phyloP scores from a whole-genome alignment of 2,329 filamentous ascomycete species.

The Epichloe elymi region DNA sequence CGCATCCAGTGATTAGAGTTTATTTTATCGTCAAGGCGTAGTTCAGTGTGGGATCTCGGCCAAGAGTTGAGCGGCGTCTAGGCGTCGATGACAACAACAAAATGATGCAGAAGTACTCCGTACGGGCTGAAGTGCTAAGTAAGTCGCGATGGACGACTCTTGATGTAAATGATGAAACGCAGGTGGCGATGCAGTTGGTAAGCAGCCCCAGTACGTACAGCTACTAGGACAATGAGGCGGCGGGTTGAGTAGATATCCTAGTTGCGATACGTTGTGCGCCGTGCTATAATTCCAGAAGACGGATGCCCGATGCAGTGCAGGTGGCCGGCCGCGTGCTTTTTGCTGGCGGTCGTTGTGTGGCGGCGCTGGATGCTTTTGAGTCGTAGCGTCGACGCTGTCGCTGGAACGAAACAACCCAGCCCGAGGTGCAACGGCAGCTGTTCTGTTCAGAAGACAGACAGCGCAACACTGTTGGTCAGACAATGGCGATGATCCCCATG shows the following conservation, averaged over 20 bases:
- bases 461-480: not conserved
- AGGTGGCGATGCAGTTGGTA: not conserved
- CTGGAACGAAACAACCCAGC: not conserved
- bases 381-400: constrained; percentile 3
- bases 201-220: not conserved
- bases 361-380: not conserved
- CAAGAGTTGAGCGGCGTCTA: constrained; percentile 3
- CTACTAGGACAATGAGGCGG: not conserved
- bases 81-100: constrained; percentile 1
- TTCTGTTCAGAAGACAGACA: not conserved
- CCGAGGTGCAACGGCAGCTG: not conserved
- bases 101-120: not conserved
- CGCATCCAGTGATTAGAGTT: constrained; percentile 15
- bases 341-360: not conserved
- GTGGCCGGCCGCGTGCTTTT: not conserved
- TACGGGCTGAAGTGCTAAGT: not conserved
- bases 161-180: not conserved
- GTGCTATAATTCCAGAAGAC: not conserved
- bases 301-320: constrained; percentile 2
- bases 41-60: constrained; percentile 3
- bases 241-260: not conserved
- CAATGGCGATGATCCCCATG: not conserved
- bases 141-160: not conserved
- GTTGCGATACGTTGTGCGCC: not conserved
- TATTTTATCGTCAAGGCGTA: constrained; percentile 8